Evolutionary conservation across 345 rosid genomes (phyloP).

Genomic region (Linum lewisii): DNA sequence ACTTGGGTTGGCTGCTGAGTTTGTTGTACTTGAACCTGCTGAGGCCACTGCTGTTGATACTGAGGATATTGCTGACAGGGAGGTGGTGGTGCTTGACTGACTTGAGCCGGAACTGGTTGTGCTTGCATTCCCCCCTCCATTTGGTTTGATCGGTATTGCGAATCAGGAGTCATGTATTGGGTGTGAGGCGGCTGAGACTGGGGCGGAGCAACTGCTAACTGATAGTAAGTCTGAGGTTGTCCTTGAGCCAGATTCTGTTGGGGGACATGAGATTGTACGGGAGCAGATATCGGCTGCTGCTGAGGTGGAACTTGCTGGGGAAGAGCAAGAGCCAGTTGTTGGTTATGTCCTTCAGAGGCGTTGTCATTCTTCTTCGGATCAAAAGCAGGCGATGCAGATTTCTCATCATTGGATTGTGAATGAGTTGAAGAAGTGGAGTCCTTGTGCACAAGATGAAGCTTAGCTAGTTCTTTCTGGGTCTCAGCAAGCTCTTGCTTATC

Average conservation of each 20-base stretch:
- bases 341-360: slow-evolving; percentile 50
- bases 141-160: slow-evolving; percentile 62
- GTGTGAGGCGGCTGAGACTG: slow-evolving; percentile 41
- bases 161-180: slow-evolving; percentile 44
- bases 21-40: slow-evolving; percentile 39
- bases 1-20: slow-evolving; percentile 50
- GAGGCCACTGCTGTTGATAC: slow-evolving; percentile 72
- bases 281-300: slow-evolving; percentile 40
- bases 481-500: slow-evolving; percentile 99
- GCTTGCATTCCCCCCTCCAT: slow-evolving; percentile 57
- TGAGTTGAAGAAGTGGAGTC: slow-evolving; percentile 63
- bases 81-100: slow-evolving; percentile 6
- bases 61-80: slow-evolving; percentile 44
- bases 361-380: slow-evolving; percentile 53
- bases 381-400: slow-evolving; percentile 44
- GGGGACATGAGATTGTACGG: slow-evolving; percentile 36
- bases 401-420: slow-evolving; percentile 65
- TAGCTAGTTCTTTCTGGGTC: slow-evolving; percentile 82
- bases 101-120: slow-evolving; percentile 20
- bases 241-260: slow-evolving; percentile 49
- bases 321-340: slow-evolving; percentile 84
- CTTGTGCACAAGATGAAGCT: slow-evolving; percentile 83
- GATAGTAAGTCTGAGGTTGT: slow-evolving; percentile 47
- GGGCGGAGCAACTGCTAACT: slow-evolving; percentile 41
- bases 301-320: slow-evolving; percentile 75